These are phyloP conservation scores for Begonia masoniana DNA, from an alignment of 306 rosid species.

Conservation along the genomic window DNA sequence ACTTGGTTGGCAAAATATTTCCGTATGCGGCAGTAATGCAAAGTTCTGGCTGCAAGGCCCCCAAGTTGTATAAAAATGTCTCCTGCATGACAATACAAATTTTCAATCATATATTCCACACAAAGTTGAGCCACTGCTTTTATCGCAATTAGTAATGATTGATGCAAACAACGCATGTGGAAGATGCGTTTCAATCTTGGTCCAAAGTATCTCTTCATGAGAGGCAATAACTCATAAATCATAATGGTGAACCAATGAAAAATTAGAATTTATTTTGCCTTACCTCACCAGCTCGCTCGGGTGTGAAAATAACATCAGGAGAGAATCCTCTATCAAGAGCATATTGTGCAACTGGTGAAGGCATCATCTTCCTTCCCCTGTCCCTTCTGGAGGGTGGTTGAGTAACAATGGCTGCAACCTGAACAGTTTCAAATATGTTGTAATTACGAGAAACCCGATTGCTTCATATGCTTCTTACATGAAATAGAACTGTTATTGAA, in stretches of 20 bases:
- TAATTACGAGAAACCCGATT: background rate
- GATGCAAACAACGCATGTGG: too few relatives aligned
- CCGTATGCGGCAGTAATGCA: conserved; percentile 60
- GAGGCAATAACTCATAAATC: too few relatives aligned
- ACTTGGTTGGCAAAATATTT: conserved; percentile 40
- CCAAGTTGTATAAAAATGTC: conserved; percentile 51
- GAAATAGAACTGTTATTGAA: too few relatives aligned
- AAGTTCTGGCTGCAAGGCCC: conserved; percentile 62
- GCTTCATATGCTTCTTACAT: background rate
- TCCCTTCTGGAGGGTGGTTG: conserved; percentile 78
- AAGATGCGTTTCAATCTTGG: too few relatives aligned
- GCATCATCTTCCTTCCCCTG: conserved; percentile 57
- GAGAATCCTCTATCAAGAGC: conserved; percentile 77
- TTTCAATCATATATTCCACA: too few relatives aligned
- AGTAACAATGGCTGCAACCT: conserved; percentile 89
- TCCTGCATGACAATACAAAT: conserved; percentile 29
- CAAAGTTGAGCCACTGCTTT: too few relatives aligned
- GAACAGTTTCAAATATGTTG: conserved; percentile 11
- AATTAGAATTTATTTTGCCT: background rate
- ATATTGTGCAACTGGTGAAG: conserved; percentile 66
- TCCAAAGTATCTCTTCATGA: too few relatives aligned
- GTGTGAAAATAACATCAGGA: conserved; percentile 64
- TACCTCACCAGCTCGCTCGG: conserved; percentile 70
- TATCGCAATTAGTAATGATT: too few relatives aligned
- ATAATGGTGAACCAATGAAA: too few relatives aligned